These are phyloP conservation scores for Quercus rubra DNA, from an alignment of 306 rosid genomes.

Conservation along the genomic window DNA sequence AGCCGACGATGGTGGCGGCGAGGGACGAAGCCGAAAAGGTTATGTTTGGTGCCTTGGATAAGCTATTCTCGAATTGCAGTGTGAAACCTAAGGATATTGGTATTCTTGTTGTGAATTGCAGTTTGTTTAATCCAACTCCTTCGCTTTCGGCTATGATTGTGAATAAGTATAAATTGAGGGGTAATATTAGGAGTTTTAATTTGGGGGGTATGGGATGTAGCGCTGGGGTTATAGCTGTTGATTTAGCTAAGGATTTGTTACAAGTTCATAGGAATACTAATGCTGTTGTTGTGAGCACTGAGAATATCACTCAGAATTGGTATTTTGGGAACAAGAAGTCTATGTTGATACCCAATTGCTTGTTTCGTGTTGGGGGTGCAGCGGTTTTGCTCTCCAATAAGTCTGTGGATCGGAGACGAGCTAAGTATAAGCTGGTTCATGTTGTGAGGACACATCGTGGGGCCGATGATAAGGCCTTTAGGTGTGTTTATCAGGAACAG, in stretches of 20 bases:
- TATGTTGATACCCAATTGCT: conserved; percentile 72
- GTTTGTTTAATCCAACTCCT: conserved; percentile 69
- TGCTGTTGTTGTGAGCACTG: conserved; percentile 73
- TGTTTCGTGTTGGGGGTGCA: conserved; percentile 64
- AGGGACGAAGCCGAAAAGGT: conserved; percentile 66
- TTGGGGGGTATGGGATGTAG: conserved; percentile 86
- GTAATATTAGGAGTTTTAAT: conserved; percentile 67
- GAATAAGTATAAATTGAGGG: conserved; percentile 64
- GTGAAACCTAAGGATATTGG: conserved; percentile 64
- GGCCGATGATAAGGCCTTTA: conserved; percentile 67
- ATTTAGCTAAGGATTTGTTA: conserved; percentile 66
- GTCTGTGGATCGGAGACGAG: conserved; percentile 41
- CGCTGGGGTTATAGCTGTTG: conserved; percentile 74
- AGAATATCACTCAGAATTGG: conserved; percentile 75
- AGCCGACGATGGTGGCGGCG: conserved; percentile 60
- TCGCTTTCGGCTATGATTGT: conserved; percentile 74
- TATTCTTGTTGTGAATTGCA: conserved; percentile 65
- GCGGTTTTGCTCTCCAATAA: conserved; percentile 59
- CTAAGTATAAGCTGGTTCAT: conserved; percentile 66
- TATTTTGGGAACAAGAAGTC: conserved; percentile 75
- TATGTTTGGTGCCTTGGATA: conserved; percentile 69
- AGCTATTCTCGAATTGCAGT: conserved; percentile 37
- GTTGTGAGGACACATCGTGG: conserved; percentile 70
- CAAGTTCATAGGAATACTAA: conserved; percentile 63
- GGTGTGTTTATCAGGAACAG: conserved; percentile 71